A percentile compares a stretch with the other conserved stretches of the same genome.
Evolutionary conservation across 2,329 filamentous ascomycete species (phyloP).

Genomic region (Diaporthe sp.): DNA sequence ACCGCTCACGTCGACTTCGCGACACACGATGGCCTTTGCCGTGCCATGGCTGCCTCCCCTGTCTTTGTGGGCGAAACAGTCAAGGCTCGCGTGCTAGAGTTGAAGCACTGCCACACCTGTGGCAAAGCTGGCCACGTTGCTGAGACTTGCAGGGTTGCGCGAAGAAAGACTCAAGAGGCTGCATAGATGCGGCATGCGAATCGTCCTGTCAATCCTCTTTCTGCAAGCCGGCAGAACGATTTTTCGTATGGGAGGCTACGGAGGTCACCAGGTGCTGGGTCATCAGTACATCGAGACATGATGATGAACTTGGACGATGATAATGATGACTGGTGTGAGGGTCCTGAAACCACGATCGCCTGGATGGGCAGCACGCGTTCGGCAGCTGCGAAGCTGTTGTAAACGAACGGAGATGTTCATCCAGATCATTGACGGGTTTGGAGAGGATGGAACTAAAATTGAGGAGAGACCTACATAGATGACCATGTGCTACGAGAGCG

Average conservation of each 20-base stretch:
- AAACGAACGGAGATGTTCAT: neutral
- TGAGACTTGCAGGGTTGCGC: neutral
- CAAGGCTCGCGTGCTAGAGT: neutral
- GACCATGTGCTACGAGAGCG: neutral
- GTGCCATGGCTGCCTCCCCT: neutral
- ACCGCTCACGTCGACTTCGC: neutral
- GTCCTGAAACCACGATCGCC: neutral
- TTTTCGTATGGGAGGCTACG: no score
- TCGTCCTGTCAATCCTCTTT: neutral
- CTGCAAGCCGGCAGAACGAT: neutral
- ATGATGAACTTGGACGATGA: neutral
- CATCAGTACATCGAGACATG: neutral
- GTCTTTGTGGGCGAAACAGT: neutral
- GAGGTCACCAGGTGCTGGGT: neutral
- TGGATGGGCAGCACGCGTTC: neutral
- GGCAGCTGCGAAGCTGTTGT: no score
- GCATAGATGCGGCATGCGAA: neutral
- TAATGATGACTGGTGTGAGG: neutral
- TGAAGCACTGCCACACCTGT: slow-evolving; percentile 4
- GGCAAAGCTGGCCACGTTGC: slow-evolving; percentile 8
- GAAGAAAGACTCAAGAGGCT: neutral
- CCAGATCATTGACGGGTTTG: neutral
- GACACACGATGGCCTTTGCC: neutral
- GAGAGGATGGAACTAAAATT: no score
- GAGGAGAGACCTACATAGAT: neutral